Percentiles rank a stretch among this genome's conserved stretches.
phyloP scores from a whole-genome alignment of 192 early-diverging fungal genomes.

The Backusella tuberculispora region DNA sequence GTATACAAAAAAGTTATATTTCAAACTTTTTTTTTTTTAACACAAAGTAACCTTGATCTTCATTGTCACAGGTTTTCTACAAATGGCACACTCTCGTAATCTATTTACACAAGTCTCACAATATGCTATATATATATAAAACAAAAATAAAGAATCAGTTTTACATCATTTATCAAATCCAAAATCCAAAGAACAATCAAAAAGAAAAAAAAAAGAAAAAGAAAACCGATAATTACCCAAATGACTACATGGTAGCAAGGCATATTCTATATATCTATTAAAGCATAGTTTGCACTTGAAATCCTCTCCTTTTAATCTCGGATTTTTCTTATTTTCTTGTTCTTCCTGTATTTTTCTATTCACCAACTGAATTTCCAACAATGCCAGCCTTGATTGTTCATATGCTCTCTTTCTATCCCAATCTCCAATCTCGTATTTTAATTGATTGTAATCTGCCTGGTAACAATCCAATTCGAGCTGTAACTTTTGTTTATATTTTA shows the following conservation, averaged over 20 bases:
- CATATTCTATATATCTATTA: constrained; percentile 39
- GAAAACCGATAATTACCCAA: constrained; percentile 10
- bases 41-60: constrained; percentile 3
- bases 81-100: constrained; percentile 43
- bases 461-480: background rate
- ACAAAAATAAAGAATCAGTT: background rate
- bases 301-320: background rate
- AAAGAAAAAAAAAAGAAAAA: background rate
- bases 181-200: background rate
- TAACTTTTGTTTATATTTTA: background rate
- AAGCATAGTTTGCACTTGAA: constrained; percentile 51
- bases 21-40: background rate
- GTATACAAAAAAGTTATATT: background rate
- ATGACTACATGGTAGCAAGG: constrained; percentile 47
- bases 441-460: background rate
- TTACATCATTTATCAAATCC: too few relatives aligned
- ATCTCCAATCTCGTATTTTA: background rate
- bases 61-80: constrained; percentile 34
- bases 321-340: background rate
- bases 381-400: background rate
- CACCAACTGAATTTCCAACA: background rate
- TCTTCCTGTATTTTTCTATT: background rate
- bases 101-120: constrained; percentile 43
- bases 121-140: constrained; percentile 20
- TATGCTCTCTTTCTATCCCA: background rate